Base-by-base conservation (phyloP, 805 yeast genomes). In the Saccharomycopsis guyanensis region DNA sequence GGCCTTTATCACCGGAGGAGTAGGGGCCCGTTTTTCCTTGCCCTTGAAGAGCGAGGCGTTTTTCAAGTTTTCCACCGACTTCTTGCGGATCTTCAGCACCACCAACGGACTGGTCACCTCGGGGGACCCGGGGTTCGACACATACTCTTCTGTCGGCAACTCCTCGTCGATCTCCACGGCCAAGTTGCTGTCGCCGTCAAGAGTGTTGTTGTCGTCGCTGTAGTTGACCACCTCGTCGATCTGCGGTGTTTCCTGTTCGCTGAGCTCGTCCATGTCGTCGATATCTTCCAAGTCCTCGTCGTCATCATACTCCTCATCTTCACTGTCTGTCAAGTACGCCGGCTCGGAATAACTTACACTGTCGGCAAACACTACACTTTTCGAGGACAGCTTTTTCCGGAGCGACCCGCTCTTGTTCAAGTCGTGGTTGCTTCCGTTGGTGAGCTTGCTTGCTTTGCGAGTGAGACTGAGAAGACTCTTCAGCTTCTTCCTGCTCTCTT, bases 361-460 rank as follows among this genome's bases (percentile, higher is more conserved):
- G 2, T 51, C 54, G 24, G 39, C 25, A 31, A 51, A 51, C 2
- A 45, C 40, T 5, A 51, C 54, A 31, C 42, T 37, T 23, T 46
- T 44, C 18, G 45, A 23, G 31, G 40, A 42, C 12, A 12, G 16
- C 10, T 40, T 42, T 32, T 43, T 37, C 38, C 25, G 42, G 27
- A 23, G 16, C 5, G 27, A 19, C 10, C 46, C 35, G 23, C n/a
- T 15, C 23, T 15, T 22, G 19, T 31, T 32, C 31, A 43, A 31
- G 22, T 38, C 42, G 16, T 15, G n/a, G 34, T 19, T 32, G 27
- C 43, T 43, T 16, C 24, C 25, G 12, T 16, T 12, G 16, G 46
- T 22, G 16, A 41, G 24, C 29, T 35, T 40, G 25, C 25, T 12
- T 16, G 49, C 46, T 18, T 46, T 46, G 13, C 49, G 23, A 7